phyloP scores from a whole-genome alignment of 805 yeast genomes.

The Kluyveromyces siamensis region DNA sequence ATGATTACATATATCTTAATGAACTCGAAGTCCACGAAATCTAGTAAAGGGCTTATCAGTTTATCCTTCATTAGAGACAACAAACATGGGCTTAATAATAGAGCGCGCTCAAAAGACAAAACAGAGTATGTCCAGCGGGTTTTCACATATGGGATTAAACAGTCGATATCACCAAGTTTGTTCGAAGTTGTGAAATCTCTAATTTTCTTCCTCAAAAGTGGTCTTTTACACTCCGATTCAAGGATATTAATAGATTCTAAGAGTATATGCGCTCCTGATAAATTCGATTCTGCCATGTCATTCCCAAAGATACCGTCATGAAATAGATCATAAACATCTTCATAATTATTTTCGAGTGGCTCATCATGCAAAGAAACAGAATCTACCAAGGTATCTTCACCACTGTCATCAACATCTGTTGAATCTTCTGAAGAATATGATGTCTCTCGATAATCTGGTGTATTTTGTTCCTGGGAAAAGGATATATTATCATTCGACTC shows the following conservation, averaged over 20 bases:
- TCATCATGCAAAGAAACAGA: neutral
- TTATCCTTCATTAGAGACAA: neutral
- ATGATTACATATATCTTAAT: neutral
- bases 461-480: too few relatives aligned
- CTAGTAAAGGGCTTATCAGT: neutral
- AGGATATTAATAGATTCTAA: slow-evolving; percentile 1
- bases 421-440: neutral
- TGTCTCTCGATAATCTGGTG: neutral
- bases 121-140: slow-evolving; percentile 3
- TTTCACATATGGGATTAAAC: slow-evolving; percentile 1
- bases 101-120: slow-evolving; percentile 1
- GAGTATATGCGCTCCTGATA: slow-evolving; percentile 1
- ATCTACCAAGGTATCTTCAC: neutral
- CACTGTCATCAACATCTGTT: neutral
- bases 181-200: neutral
- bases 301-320: neutral
- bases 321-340: slow-evolving; percentile 2
- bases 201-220: neutral
- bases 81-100: neutral
- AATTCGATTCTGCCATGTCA: neutral
- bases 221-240: neutral
- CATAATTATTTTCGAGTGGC: neutral
- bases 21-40: neutral
- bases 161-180: slow-evolving; percentile 1
- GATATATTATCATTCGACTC: neutral